These are phyloP conservation scores for Dendrobium nobile DNA, from an alignment of 106 monocot species.

Conservation along the genomic window DNA sequence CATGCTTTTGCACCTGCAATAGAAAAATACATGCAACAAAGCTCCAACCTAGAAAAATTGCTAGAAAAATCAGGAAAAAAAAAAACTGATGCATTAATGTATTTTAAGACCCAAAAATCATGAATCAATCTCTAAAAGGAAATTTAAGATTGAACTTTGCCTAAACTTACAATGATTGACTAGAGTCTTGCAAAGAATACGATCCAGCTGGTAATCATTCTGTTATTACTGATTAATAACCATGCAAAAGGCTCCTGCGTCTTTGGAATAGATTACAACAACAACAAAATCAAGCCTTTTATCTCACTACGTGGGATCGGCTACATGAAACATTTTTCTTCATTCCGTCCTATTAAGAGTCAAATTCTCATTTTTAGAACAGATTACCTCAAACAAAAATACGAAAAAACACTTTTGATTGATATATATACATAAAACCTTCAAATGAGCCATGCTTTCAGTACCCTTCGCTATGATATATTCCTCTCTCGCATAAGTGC, in stretches of 20 bases:
- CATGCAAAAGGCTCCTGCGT: not conserved
- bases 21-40: too few species aligned
- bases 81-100: too few species aligned
- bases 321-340: too few species aligned
- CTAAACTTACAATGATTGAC: not conserved
- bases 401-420: not conserved
- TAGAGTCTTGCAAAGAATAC: not conserved
- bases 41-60: too few species aligned
- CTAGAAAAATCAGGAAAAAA: too few species aligned
- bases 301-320: too few species aligned
- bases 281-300: too few species aligned
- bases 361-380: not conserved
- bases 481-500: slow-evolving; percentile 73
- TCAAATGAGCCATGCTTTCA: not conserved
- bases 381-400: not conserved
- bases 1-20: too few species aligned
- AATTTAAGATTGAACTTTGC: not conserved
- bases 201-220: not conserved
- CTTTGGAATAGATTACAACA: not conserved
- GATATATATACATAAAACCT: not conserved
- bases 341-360: too few species aligned
- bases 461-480: slow-evolving; percentile 18
- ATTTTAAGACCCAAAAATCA: not conserved
- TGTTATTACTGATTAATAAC: not conserved
- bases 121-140: not conserved